phyloP scores from a whole-genome alignment of 192 early-diverging fungal species.

The Rhizophagus prolifer region DNA sequence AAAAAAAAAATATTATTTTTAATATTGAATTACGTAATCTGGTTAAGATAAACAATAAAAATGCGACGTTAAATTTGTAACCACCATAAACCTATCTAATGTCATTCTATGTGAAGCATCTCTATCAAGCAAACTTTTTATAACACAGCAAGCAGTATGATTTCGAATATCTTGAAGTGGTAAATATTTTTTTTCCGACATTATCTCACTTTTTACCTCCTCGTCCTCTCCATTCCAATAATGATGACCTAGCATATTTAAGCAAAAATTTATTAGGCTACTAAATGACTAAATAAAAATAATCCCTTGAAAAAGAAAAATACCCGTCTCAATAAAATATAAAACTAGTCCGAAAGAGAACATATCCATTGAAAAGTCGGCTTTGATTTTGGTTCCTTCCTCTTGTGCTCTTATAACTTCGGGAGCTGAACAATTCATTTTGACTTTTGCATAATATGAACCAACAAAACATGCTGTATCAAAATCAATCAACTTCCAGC shows the following conservation, averaged over 20 bases:
- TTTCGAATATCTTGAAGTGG: not conserved
- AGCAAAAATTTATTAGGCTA: not conserved
- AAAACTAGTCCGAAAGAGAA: constrained; percentile 12
- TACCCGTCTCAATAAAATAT: constrained; percentile 11
- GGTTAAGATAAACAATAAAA: not conserved
- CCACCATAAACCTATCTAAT: not conserved
- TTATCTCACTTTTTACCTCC: not conserved
- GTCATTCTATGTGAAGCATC: not conserved
- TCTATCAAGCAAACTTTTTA: not conserved
- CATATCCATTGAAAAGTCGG: not conserved
- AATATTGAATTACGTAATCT: not conserved
- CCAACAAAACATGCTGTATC: not conserved
- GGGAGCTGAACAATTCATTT: constrained; percentile 5
- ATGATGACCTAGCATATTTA: not conserved
- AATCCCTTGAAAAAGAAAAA: not conserved
- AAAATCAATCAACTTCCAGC: constrained; percentile 15
- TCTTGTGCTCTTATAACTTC: constrained; percentile 3
- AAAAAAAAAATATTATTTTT: not conserved
- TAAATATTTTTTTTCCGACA: not conserved
- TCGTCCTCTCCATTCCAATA: not conserved
- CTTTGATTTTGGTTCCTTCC: not conserved
- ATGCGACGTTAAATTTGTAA: not conserved
- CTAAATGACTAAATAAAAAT: not conserved
- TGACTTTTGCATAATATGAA: not conserved
- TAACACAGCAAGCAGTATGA: not conserved